Percentiles rank a stretch among this genome's conserved stretches.
These are phyloP conservation scores for Trichoderma sp. DNA, from an alignment of 2,329 filamentous ascomycete species.

Conservation along the genomic window DNA sequence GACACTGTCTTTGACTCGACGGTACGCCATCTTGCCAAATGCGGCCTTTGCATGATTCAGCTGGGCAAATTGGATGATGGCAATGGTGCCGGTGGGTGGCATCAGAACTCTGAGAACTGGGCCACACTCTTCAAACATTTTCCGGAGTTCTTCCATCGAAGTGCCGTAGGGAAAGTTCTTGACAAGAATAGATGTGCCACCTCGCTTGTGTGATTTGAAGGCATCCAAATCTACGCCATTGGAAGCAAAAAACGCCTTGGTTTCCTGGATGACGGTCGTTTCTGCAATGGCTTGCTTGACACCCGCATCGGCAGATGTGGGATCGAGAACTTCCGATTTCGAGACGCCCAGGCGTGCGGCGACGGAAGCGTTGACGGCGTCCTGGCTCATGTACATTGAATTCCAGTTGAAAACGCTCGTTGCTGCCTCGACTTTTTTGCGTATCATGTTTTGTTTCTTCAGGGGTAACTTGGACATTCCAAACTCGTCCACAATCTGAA, in stretches of 20 bases:
- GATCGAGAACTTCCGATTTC: constrained; percentile 89
- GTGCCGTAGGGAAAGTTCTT: constrained; percentile 93
- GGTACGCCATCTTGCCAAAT: constrained; percentile 81
- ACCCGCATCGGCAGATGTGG: constrained; percentile 90
- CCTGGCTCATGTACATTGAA: constrained; percentile 97
- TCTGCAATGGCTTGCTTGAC: constrained; percentile 97
- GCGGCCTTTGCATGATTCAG: constrained; percentile 77
- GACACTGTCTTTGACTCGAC: constrained; percentile 85
- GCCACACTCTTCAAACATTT: constrained; percentile 82
- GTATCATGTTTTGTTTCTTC: constrained; percentile 91
- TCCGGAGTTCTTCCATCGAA: constrained; percentile 71
- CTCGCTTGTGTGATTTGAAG: constrained; percentile 80
- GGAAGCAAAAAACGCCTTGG: constrained; percentile 81
- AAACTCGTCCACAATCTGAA: constrained; percentile 81
- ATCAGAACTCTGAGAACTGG: constrained; percentile 79
- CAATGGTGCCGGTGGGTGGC: constrained; percentile 89
- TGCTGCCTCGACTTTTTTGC: constrained; percentile 75
- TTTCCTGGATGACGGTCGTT: constrained; percentile 93
- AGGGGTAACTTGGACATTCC: constrained; percentile 85
- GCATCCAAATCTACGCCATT: constrained; percentile 90
- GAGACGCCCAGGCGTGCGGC: constrained; percentile 82
- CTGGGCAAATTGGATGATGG: constrained; percentile 84
- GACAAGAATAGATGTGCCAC: constrained; percentile 82
- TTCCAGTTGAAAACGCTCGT: constrained; percentile 93
- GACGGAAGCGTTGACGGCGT: constrained; percentile 88